Conservation (phyloP, 164 flowering plant genomes). For the Nelumbo lutea region DNA sequence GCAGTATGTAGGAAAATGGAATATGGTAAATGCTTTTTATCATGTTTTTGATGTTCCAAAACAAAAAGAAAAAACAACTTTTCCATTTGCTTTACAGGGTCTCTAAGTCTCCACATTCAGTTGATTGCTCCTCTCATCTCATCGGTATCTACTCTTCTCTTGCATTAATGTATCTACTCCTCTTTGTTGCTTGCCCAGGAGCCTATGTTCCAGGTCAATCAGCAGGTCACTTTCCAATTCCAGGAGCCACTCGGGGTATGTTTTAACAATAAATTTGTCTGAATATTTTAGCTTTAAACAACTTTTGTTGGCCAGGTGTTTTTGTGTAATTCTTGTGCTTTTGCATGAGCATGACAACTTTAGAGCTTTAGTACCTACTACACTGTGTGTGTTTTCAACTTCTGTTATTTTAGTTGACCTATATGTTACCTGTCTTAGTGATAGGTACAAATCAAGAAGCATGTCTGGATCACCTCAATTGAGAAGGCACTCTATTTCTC, state of each 20-base stretch:
- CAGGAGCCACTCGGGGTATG: constrained; percentile 56
- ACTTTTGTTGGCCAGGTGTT: too few species aligned
- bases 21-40: too few species aligned
- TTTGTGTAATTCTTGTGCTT: too few species aligned
- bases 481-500: constrained; percentile 45
- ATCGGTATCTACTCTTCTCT: constrained; percentile 25
- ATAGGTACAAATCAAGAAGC: constrained; percentile 52
- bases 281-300: not conserved
- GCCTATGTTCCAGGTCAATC: constrained; percentile 34
- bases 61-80: too few species aligned
- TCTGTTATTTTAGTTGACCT: not conserved
- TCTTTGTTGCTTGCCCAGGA: constrained; percentile 25
- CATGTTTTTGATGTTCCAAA: too few species aligned
- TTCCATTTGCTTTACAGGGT: constrained; percentile 30
- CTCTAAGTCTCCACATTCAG: constrained; percentile 41
- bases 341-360: too few species aligned
- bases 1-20: too few species aligned
- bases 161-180: not conserved
- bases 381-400: too few species aligned
- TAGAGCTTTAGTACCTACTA: too few species aligned
- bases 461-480: constrained; percentile 53
- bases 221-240: constrained; percentile 60
- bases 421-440: constrained; percentile 24
- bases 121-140: constrained; percentile 32
- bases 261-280: constrained; percentile 5